Evolutionary conservation across 2,329 filamentous ascomycete species (phyloP).

Genomic region (Chaetomiaceae sp.): DNA sequence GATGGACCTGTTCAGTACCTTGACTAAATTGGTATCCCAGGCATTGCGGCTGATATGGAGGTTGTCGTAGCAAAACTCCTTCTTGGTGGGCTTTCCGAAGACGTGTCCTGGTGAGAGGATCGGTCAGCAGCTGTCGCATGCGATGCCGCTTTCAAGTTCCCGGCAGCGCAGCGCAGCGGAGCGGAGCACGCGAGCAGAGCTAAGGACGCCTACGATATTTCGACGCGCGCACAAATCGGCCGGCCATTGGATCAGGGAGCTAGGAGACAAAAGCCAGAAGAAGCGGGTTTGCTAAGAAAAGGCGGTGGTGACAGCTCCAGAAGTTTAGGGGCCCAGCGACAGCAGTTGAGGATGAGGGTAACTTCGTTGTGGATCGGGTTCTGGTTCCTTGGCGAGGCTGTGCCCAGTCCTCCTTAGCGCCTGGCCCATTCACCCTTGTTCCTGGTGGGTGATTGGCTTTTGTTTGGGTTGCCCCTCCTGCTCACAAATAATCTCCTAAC

Average conservation of each 20-base stretch:
- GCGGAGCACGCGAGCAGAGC: conserved; percentile 10
- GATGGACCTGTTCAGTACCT: conserved; percentile 51
- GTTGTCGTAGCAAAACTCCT: conserved; percentile 99
- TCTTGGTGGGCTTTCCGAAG: conserved; percentile 91
- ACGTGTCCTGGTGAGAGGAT: conserved; percentile 70
- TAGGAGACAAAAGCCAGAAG: not conserved
- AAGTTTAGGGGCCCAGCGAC: conserved; percentile 3
- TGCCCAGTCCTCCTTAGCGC: conserved; percentile 6
- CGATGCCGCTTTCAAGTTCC: conserved; percentile 23
- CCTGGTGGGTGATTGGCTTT: conserved; percentile 4
- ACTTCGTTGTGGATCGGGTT: not conserved
- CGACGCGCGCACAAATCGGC: conserved; percentile 64
- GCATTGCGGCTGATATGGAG: conserved; percentile 96
- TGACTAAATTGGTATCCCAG: conserved; percentile 98
- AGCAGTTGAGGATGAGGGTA: not conserved
- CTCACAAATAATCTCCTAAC: too few relatives aligned
- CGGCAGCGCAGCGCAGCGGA: not conserved
- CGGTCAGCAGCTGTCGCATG: conserved; percentile 29
- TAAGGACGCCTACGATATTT: conserved; percentile 57
- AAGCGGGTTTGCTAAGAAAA: not conserved
- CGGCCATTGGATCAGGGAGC: conserved; percentile 45
- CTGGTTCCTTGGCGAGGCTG: conserved; percentile 3
- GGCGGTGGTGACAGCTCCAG: not conserved
- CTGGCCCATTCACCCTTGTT: conserved; percentile 13
- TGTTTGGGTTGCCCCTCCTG: conserved; percentile 14